A percentile compares a stretch with the other conserved stretches of the same genome.
Conservation (phyloP, 192 early-diverging fungal species). For the Irineochytrium annulatum region DNA sequence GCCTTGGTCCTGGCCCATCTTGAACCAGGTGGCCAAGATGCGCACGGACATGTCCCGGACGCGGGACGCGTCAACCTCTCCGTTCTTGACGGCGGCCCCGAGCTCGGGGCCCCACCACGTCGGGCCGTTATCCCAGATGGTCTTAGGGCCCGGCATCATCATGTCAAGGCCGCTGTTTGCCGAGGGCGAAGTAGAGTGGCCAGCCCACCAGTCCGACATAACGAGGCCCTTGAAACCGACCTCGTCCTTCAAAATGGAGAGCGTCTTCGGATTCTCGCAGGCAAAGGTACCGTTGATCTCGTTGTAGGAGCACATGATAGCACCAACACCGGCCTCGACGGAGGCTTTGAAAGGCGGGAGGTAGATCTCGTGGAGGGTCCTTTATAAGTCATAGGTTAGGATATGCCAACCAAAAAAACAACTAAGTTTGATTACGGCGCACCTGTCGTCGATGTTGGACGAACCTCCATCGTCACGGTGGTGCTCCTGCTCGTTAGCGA, state of each 20-base stretch:
- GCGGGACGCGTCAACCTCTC: conserved; percentile 26
- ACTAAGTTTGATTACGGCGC: no score
- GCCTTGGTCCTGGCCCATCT: conserved; percentile 27
- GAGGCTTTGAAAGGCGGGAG: conserved; percentile 50
- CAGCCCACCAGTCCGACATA: conserved; percentile 59
- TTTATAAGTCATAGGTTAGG: no score
- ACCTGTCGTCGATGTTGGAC: conserved; percentile 43
- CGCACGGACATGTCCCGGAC: conserved; percentile 38
- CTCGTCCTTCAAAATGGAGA: conserved; percentile 16
- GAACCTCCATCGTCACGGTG: conserved; percentile 17
- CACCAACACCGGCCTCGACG: conserved; percentile 21
- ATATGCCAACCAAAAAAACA: no score
- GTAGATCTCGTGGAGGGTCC: conserved; percentile 58
- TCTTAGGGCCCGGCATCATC: conserved; percentile 13
- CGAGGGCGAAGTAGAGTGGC: conserved; percentile 16
- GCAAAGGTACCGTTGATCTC: conserved; percentile 45
- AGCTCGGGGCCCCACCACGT: not conserved
- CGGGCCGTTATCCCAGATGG: not conserved
- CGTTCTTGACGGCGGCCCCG: conserved; percentile 1
- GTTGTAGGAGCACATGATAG: conserved; percentile 47
- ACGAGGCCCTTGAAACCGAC: conserved; percentile 24
- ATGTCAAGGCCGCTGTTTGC: conserved; percentile 6
- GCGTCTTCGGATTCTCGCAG: conserved; percentile 51
- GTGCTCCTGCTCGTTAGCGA: conserved; percentile 48
- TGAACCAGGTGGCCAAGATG: conserved; percentile 29